Evolutionary conservation across 371 early-diverging fungal genomes (phyloP), one percentile per base, ranked within the genome.

Genomic region (Rhizopus sp.): DNA sequence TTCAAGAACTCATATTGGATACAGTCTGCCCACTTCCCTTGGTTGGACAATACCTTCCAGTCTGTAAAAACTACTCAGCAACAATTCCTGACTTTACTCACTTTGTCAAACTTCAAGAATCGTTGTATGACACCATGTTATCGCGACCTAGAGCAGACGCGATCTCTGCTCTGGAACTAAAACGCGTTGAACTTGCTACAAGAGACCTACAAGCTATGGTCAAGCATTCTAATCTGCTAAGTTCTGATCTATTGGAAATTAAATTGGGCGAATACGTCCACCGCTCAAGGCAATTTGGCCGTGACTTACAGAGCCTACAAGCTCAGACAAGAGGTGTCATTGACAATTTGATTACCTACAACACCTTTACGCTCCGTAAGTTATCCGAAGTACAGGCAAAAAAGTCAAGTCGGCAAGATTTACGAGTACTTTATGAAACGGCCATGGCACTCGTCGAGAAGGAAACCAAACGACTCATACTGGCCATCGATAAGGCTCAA

Each of bases 261-360:
- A 71, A 76, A 48, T 49, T 80, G 23, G 65, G 66, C 3, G 76
- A 75, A 10, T 80, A 78, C 53, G 46, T 75, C 16, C 48, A 45
- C 4, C 68, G 68, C 3, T 72, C 78, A 4, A 55, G 73, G 29
- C 48, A 45, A 3, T 70, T 80, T 55, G 73, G 78, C 0, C 55
- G 66, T 32, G 68, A 73, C 50, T 54, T 80, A 7, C 75, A 76
- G 40, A 54, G 52, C 12, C 47, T 66, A 1, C 63, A 70, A 30
- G 57, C 67, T 13, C 55, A 61, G 12, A 67, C 61, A 23, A 63
- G 54, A 17, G 57, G 64, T 0, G 61, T 66, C 0, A 62, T 75
- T 38, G 66, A 78, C 53, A 80, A 78, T 39, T 46, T 78, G 13
- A 80, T 80, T 40, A 73, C 78, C 0, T 80, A 80, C 62, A 77